phyloP scores from a whole-genome alignment of 2,329 filamentous ascomycete species.

The Paecilomyces fulvus region DNA sequence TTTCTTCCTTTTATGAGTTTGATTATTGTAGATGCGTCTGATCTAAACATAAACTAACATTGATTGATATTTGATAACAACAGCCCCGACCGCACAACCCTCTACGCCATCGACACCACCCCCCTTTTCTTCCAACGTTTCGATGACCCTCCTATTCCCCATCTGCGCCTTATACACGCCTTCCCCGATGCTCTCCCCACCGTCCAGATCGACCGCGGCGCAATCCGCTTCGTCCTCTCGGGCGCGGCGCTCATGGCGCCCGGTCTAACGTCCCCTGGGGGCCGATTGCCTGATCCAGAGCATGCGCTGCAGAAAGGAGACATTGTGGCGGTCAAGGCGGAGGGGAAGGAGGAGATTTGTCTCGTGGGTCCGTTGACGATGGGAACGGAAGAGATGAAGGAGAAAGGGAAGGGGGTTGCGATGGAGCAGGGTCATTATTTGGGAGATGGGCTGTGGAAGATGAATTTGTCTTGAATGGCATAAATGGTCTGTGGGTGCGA shows the following conservation, averaged over 20 bases:
- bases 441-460: conserved; percentile 85
- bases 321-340: conserved; percentile 80
- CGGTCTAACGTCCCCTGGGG: conserved; percentile 76
- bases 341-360: conserved; percentile 89
- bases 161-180: conserved; percentile 80
- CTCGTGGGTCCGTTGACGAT: conserved; percentile 76
- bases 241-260: conserved; percentile 96
- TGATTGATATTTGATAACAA: not conserved
- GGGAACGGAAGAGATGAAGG: conserved; percentile 86
- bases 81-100: conserved; percentile 73
- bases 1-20: no score
- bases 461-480: conserved; percentile 47
- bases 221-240: conserved; percentile 90
- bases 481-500: not conserved
- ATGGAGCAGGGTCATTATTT: conserved; percentile 91
- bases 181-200: conserved; percentile 78
- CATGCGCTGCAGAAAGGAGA: conserved; percentile 67
- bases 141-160: conserved; percentile 70
- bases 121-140: conserved; percentile 90
- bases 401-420: conserved; percentile 86
- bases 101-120: conserved; percentile 70
- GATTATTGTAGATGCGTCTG: no score
- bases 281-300: conserved; percentile 59
- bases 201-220: conserved; percentile 86
- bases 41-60: conserved; percentile 1